Conservation (phyloP, 179 eudicot species). For the Amaranthus tricolor region DNA sequence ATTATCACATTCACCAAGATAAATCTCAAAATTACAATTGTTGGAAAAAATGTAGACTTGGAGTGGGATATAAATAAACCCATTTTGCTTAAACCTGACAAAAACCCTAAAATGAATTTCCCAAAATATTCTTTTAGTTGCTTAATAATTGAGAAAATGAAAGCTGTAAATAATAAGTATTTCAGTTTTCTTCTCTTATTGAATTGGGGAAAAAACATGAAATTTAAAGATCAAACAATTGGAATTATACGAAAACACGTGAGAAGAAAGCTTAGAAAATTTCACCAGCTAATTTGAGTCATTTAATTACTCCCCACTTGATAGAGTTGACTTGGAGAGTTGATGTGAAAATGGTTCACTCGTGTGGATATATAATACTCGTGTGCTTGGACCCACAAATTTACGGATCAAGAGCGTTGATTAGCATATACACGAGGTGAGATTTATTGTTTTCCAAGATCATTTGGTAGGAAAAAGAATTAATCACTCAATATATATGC, state of each 20-base stretch:
- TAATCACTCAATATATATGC: too few species aligned
- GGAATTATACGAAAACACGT: slow-evolving; percentile 28
- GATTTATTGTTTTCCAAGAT: too few species aligned
- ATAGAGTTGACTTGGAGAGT: slow-evolving; percentile 25
- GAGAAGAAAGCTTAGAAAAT: slow-evolving; percentile 15
- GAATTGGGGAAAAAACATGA: slow-evolving; percentile 4
- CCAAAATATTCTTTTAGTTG: slow-evolving; percentile 6
- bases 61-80: slow-evolving; percentile 23
- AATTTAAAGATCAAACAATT: slow-evolving; percentile 7
- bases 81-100: slow-evolving; percentile 30
- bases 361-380: too few species aligned
- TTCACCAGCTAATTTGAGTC: slow-evolving; percentile 6
- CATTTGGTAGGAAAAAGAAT: too few species aligned
- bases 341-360: too few species aligned
- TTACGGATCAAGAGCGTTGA: too few species aligned
- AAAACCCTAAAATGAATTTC: slow-evolving; percentile 17
- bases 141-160: slow-evolving; percentile 24
- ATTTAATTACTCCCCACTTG: slow-evolving; percentile 17
- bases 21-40: neutral
- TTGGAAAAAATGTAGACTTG: neutral
- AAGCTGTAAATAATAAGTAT: slow-evolving; percentile 20
- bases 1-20: slow-evolving; percentile 20
- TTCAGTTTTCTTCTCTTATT: neutral
- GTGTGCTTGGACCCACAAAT: too few species aligned
- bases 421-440: too few species aligned